phyloP scores from a whole-genome alignment of 257 asterid genomes.

The Nicotiana benthamiana region DNA sequence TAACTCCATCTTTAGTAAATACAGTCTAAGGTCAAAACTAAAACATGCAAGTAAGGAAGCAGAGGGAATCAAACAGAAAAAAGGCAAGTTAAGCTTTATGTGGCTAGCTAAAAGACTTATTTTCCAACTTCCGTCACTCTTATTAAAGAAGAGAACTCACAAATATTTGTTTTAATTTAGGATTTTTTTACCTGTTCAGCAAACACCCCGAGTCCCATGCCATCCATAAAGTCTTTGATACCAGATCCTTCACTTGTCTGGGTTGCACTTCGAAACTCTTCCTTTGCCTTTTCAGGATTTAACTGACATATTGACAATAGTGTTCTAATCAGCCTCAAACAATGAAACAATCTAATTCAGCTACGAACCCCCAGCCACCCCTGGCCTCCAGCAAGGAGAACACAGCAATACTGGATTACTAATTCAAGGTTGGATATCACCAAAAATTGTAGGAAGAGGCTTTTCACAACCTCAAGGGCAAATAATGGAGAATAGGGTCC shows the following conservation, averaged over 20 bases:
- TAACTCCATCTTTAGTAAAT: background rate
- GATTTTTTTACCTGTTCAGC: constrained; percentile 74
- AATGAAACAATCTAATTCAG: background rate
- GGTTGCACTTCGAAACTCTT: constrained; percentile 64
- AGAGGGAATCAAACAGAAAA: background rate
- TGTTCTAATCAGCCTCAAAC: background rate
- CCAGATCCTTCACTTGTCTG: constrained; percentile 76
- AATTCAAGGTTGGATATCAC: background rate
- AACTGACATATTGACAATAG: constrained; percentile 39
- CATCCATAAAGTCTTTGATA: constrained; percentile 96
- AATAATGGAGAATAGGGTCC: constrained; percentile 86
- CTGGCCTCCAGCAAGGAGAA: background rate
- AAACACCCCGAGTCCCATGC: constrained; percentile 92
- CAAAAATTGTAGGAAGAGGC: background rate
- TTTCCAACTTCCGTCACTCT: background rate
- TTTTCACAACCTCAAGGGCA: constrained; percentile 83
- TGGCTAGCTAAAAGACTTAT: background rate
- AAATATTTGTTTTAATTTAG: background rate
- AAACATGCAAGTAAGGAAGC: background rate
- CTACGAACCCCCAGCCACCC: background rate
- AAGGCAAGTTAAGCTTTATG: background rate
- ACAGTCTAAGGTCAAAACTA: background rate
- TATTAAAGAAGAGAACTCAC: background rate
- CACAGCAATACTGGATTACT: background rate
- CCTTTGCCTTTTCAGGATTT: constrained; percentile 94